Conservation (phyloP, 352 stramenopile genomes). For the Salisapilia sapeloensis region DNA sequence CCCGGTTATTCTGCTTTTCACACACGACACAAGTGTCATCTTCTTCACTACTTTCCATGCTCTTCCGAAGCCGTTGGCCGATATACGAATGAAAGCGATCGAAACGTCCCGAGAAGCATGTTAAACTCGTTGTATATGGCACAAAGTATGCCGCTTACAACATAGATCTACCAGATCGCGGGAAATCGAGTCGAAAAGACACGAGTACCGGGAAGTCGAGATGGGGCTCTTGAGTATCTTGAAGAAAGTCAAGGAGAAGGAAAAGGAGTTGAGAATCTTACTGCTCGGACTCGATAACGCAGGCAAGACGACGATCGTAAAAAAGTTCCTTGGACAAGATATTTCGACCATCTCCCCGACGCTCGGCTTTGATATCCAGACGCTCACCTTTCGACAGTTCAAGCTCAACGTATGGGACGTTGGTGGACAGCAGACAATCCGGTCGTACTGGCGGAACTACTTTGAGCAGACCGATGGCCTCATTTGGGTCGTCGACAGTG, state of each 20-base stretch:
- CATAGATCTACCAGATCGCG: too few relatives aligned
- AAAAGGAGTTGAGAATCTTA: constrained; percentile 97
- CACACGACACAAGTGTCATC: constrained; percentile 19
- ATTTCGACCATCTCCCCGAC: constrained; percentile 96
- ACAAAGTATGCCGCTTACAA: too few relatives aligned
- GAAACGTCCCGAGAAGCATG: too few relatives aligned
- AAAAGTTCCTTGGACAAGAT: constrained; percentile 94
- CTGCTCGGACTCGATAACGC: constrained; percentile 99
- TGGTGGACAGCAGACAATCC: constrained; percentile 94
- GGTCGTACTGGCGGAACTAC: constrained; percentile 97
- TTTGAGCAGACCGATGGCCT: constrained; percentile 98
- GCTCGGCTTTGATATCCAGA: constrained; percentile 99
- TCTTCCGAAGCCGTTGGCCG: not conserved
- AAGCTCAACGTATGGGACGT: constrained; percentile 91
- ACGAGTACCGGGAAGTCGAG: not conserved
- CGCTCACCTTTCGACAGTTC: constrained; percentile 53
- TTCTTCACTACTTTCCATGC: not conserved
- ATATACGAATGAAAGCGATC: too few relatives aligned
- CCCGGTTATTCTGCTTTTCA: constrained; percentile 12
- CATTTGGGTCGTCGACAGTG: constrained; percentile 98
- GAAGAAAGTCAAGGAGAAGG: constrained; percentile 98
- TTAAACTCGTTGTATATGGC: too few relatives aligned
- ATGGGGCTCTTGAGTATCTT: constrained; percentile 90
- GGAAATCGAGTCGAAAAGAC: too few relatives aligned
- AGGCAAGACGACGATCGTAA: constrained; percentile 97